Base-by-base conservation (phyloP, 2,329 filamentous ascomycete genomes). In the Hysterium pulicare region DNA sequence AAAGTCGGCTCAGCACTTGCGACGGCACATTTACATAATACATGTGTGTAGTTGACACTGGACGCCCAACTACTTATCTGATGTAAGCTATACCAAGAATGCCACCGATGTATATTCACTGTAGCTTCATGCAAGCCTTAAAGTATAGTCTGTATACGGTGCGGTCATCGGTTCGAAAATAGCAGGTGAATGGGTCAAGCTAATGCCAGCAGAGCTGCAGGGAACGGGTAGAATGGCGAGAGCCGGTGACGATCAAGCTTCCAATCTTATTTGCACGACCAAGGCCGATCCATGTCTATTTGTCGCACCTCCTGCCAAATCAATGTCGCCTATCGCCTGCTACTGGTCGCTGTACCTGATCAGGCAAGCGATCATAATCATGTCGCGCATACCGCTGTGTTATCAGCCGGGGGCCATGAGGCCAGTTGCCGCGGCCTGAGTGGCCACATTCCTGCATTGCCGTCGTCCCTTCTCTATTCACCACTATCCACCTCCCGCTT, bases 371-470 rank as follows among this genome's bases (percentile, higher is more conserved):
- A 62, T 65, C 53, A 46, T 51, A 53, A 60, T 62, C 48, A 59
- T 55, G 57, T 54, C 51, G 59, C 53, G 57, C 50, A 59, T 55
- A 45, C n/a, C 16, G 34, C 17, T 44, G 33, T 20, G n/a, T 32
- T 23, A 31, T 46, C 31, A 41, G 45, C 49, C 19, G 36, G 22
- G 26, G 41, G 42, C 45, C 52, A 51, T 48, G 49, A 47, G 50
- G 52, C 40, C 59, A 45, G 46, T 41, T 33, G 40, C 61, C 57
- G 59, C 59, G 59, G 53, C 57, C 38, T 62, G 53, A 64, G 50
- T 64, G 62, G 62, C n/a, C n/a, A n/a, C n/a, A n/a, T n/a, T n/a
- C n/a, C n/a, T n/a, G n/a, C n/a, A n/a, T n/a, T n/a, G n/a, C n/a
- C n/a, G n/a, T n/a, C n/a, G n/a, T 23, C 13, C 28, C 30, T 19